Percentiles rank a stretch among this genome's conserved stretches.
phyloP scores from a whole-genome alignment of 805 yeast species.

The Zygotorulaspora sp. region DNA sequence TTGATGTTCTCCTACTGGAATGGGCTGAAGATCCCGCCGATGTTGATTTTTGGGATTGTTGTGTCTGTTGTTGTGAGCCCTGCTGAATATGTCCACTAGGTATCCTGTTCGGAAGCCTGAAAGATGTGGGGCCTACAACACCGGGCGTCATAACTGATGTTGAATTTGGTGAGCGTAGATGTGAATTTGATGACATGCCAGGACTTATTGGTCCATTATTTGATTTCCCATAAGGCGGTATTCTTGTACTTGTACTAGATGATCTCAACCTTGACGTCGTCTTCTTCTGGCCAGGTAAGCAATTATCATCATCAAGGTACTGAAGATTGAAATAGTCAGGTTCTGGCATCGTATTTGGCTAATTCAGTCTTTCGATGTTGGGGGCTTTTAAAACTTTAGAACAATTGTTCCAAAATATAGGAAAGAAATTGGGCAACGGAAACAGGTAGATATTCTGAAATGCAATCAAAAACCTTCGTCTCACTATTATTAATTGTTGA shows the following conservation, averaged over 20 bases:
- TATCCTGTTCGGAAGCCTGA: slow-evolving; percentile 11
- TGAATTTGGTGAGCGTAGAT: slow-evolving; percentile 11
- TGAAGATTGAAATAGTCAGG: slow-evolving; percentile 14
- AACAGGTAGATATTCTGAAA: no score
- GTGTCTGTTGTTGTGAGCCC: slow-evolving; percentile 6
- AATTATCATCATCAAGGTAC: slow-evolving; percentile 7
- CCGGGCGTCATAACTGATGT: slow-evolving; percentile 8
- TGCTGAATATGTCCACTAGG: slow-evolving; percentile 8
- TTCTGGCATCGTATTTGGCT: slow-evolving; percentile 9
- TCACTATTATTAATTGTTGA: no score
- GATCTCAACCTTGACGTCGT: slow-evolving; percentile 11
- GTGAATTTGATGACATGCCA: slow-evolving; percentile 7
- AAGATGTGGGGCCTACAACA: slow-evolving; percentile 9
- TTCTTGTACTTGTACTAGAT: slow-evolving; percentile 12
- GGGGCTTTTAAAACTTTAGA: neutral
- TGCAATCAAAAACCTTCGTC: no score
- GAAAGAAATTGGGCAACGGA: neutral
- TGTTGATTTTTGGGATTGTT: slow-evolving; percentile 8
- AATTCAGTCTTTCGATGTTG: neutral
- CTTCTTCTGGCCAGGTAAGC: slow-evolving; percentile 8
- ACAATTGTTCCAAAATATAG: neutral
- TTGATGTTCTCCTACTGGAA: slow-evolving; percentile 22
- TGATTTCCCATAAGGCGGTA: slow-evolving; percentile 8
- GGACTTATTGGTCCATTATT: slow-evolving; percentile 9
- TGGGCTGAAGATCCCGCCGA: slow-evolving; percentile 18